Base-by-base conservation (phyloP, 2,329 filamentous ascomycete species). In the Incumbomyces lentus region DNA sequence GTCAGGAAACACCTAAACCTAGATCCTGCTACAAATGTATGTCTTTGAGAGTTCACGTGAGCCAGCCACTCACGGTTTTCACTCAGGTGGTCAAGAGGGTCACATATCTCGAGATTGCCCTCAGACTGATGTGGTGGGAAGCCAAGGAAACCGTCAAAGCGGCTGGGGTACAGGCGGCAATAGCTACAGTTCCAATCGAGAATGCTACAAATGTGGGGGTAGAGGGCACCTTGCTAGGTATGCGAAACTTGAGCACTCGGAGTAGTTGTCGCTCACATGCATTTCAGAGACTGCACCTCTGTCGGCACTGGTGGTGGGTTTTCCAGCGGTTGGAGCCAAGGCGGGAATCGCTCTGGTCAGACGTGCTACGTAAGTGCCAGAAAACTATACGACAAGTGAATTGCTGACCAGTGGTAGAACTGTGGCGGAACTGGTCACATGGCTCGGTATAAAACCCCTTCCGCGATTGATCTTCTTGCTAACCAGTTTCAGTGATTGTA, bases 121-220 rank as follows among this genome's bases (percentile, higher is more conserved):
- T 70, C 65, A 69, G 52, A 60, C 63, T 45, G 62, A 58, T 48
- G 64, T 62, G 38, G 55, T 56, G 44, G 56, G 49, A 31, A 70
- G 73, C 54, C 70, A 70, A 52, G 70, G 8, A 22, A 3, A 6
- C 2, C 19, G 71, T 44, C 68, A 66, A 51, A 71, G 68, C 49
- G 70, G 68, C 51, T 68, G 68, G 58, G 69, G 68, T 55, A 71
- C 68, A 55, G 63, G 65, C 49, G 66, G 69, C 53, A 69, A 69
- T 56, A 66, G 67, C 55, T 66, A 65, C 57, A 65, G 69, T 54
- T 64, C 70, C 47, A 75, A 55, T 38, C 69, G 83, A 58, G 84
- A 94, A 71, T 95, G 88, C 81, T 95, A 95, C 81, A 95, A 95
- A 83, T 98, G 92, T 71, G 89, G 89, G 54, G 86, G 95, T 74